Evolutionary conservation across 176 grass and related monocot species (phyloP).

Genomic region (Saccharum spontaneum): DNA sequence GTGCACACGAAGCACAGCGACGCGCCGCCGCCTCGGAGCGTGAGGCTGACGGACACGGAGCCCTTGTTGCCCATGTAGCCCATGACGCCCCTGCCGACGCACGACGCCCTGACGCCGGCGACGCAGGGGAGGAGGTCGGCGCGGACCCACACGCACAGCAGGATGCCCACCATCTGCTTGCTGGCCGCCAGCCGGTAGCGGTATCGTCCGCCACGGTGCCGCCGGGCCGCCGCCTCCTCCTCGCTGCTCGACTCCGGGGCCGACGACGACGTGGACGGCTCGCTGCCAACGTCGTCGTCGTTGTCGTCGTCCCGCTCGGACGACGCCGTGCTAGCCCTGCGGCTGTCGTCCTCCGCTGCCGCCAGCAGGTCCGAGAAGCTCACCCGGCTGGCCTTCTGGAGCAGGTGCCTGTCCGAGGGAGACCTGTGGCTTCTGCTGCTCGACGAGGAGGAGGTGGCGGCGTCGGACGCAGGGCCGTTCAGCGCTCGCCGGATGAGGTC

Average conservation of each 20-base stretch:
- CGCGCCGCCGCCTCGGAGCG: constrained; percentile 37
- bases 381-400: constrained; percentile 1
- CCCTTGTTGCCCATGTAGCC: constrained; percentile 98
- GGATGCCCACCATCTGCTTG: constrained; percentile 93
- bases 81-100: constrained; percentile 81
- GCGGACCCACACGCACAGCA: constrained; percentile 85
- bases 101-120: constrained; percentile 54
- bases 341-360: not conserved
- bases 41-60: constrained; percentile 86
- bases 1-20: constrained; percentile 93
- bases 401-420: not conserved
- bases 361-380: constrained; percentile 53
- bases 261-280: not conserved
- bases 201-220: not conserved
- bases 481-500: constrained; percentile 57
- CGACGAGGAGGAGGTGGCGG: not conserved
- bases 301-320: constrained; percentile 2
- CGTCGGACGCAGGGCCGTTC: not conserved
- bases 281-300: too few species aligned
- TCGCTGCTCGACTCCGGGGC: constrained; percentile 46
- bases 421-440: not conserved
- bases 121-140: constrained; percentile 46
- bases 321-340: not conserved
- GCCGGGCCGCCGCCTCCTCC: constrained; percentile 17
- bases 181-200: constrained; percentile 38